Base-by-base conservation (phyloP, 805 yeast genomes). In the Kodamaea sagamina region DNA sequence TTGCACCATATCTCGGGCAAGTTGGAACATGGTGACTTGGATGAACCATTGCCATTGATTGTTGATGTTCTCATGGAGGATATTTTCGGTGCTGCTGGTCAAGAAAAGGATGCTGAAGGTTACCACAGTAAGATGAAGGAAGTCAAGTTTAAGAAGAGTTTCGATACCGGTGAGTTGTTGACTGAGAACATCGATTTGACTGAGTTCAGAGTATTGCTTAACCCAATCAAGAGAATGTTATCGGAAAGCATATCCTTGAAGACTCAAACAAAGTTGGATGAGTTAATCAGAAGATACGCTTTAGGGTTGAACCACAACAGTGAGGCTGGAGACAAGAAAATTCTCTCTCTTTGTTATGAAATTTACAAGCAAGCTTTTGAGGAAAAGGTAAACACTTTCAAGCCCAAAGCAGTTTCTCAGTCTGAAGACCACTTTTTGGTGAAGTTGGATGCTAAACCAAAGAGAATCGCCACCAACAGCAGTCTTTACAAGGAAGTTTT, bases 101-200 rank as follows among this genome's bases (percentile, higher is more conserved):
- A 84, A 57, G 98, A 93, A 57, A 92, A 93, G 59, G 98, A 93
- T 50, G 90, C 93, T 4, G 97, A 89, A 48, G 96, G 89, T 13
- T 92, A 93, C 57, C 78, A 78, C 41, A 82, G 87, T 22, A 81
- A 83, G 48, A 86, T 89, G 81, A 86, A 85, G 54, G 99, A 92
- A 68, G 92, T 93, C 26, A 90, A 89, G 59, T 83, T 81, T 50
- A 88, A 87, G 57, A 89, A 89, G 65, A 84, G 96, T 70, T 86
- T 70, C 58, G 98, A 93, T 53, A 80, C 93, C 4, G 95, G 84
- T 19, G 96, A 90, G 63, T 67, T 89, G 13, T 57, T 92, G 36
- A 77, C 96, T 0, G 63, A 79, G 11, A 79, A 81, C 55, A 76
- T 92, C 26, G 68, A 77, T 11, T 68, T 89, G 45, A 62, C 73